Percentiles rank a stretch among this genome's conserved stretches.
phyloP scores from a whole-genome alignment of 495 filamentous ascomycete genomes.

The Pseudoneurospora amorphoporcata region DNA sequence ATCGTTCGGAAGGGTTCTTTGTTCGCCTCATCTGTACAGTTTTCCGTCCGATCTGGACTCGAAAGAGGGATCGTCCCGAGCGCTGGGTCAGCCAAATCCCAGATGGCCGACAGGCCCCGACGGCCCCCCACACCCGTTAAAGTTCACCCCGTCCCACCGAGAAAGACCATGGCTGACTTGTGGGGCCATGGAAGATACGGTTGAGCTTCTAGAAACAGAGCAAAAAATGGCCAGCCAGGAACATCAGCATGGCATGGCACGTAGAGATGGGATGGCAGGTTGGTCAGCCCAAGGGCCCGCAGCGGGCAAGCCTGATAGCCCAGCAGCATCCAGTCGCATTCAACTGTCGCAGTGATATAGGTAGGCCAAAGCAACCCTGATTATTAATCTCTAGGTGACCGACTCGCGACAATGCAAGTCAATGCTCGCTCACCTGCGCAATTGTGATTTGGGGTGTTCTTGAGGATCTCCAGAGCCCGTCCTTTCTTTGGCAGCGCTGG shows the following conservation, averaged over 20 bases:
- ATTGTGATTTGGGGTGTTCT: neutral
- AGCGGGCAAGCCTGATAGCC: neutral
- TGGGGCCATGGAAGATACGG: neutral
- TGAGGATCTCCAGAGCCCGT: neutral
- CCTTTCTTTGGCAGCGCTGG: neutral
- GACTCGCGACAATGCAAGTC: neutral
- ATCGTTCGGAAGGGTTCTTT: neutral
- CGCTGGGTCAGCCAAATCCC: neutral
- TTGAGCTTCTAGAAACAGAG: neutral
- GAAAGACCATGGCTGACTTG: neutral
- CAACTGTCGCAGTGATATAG: neutral
- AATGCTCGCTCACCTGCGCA: neutral
- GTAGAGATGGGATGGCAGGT: neutral
- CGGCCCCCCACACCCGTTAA: neutral
- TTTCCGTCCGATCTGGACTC: neutral
- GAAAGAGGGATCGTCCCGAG: neutral
- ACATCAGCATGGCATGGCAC: neutral
- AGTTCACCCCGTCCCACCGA: neutral
- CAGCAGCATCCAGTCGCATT: neutral
- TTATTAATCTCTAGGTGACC: neutral
- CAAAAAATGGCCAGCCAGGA: neutral
- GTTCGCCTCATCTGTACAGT: neutral
- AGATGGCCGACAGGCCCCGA: neutral
- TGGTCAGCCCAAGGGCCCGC: neutral
- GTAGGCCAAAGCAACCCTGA: neutral